These are phyloP conservation scores for Dioszegia aurantiaca DNA, from an alignment of 768 basidiomycete species.

Conservation along the genomic window DNA sequence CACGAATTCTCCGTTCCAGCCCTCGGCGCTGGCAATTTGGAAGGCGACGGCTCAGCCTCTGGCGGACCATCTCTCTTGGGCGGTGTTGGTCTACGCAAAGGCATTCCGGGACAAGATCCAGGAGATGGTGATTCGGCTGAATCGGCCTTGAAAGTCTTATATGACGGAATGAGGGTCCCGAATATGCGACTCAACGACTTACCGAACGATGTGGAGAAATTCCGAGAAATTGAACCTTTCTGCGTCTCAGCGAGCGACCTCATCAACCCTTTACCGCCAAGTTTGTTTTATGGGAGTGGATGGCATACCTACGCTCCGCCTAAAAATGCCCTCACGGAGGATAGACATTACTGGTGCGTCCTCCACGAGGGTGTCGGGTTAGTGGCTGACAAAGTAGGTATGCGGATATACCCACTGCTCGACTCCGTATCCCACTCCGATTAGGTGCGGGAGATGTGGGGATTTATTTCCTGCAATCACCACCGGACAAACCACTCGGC, in stretches of 20 bases:
- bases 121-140: conserved; percentile 52
- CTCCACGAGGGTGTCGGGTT: neutral
- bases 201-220: conserved; percentile 57
- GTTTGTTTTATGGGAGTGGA: conserved; percentile 87
- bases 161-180: conserved; percentile 62
- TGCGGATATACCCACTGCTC: conserved; percentile 77
- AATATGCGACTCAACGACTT: conserved; percentile 64
- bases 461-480: conserved; percentile 81
- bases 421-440: conserved; percentile 76
- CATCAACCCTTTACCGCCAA: conserved; percentile 93
- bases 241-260: conserved; percentile 97
- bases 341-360: conserved; percentile 73
- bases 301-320: conserved; percentile 78
- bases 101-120: conserved; percentile 54
- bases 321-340: conserved; percentile 56
- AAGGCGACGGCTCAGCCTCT: conserved; percentile 46
- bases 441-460: conserved; percentile 88
- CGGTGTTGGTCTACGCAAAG: conserved; percentile 78
- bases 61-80: conserved; percentile 69
- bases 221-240: conserved; percentile 82
- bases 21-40: conserved; percentile 41
- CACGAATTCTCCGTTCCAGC: conserved; percentile 63
- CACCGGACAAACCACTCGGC: conserved; percentile 58
- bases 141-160: conserved; percentile 46
- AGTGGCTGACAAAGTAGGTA: conserved; percentile 52